Conservation (phyloP, 805 yeast genomes). For the Jamesozyma gamospora region DNA sequence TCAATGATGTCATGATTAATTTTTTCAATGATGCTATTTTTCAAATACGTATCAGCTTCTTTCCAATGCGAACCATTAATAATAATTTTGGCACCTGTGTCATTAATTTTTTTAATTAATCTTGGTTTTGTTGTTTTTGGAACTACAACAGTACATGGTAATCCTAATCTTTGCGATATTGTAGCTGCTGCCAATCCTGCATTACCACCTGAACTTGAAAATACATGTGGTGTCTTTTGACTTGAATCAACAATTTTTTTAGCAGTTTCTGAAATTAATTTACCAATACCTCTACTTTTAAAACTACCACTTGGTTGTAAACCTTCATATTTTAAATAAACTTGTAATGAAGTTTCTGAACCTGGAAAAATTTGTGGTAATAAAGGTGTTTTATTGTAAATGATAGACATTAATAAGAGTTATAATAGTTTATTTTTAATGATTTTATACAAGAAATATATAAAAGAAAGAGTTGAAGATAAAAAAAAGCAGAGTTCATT, state of each 20-base stretch:
- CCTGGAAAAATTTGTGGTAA: slow-evolving; percentile 13
- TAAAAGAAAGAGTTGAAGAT: no score
- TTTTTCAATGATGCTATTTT: slow-evolving; percentile 21
- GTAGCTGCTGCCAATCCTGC: slow-evolving; percentile 41
- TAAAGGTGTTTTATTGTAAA: slow-evolving; percentile 19
- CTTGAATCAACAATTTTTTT: slow-evolving; percentile 21
- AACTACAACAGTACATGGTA: slow-evolving; percentile 47
- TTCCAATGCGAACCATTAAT: slow-evolving; percentile 38
- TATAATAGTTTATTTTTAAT: background rate
- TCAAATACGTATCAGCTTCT: slow-evolving; percentile 40
- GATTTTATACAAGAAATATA: no score
- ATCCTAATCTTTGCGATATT: slow-evolving; percentile 31
- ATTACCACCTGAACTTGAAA: slow-evolving; percentile 45
- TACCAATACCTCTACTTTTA: slow-evolving; percentile 47
- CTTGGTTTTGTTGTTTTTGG: slow-evolving; percentile 40
- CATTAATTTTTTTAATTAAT: slow-evolving; percentile 33
- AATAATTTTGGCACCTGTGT: slow-evolving; percentile 40
- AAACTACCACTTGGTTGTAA: slow-evolving; percentile 51
- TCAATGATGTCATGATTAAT: slow-evolving; percentile 14
- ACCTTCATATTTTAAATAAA: slow-evolving; percentile 40
- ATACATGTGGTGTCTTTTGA: slow-evolving; percentile 32
- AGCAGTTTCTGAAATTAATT: slow-evolving; percentile 32
- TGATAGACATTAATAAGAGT: slow-evolving; percentile 9
- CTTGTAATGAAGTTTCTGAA: slow-evolving; percentile 16
- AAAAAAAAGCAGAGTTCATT: no score